Evolutionary conservation across 768 basidiomycete species (phyloP).

Genomic region (Omphalotus guepiniiformis): DNA sequence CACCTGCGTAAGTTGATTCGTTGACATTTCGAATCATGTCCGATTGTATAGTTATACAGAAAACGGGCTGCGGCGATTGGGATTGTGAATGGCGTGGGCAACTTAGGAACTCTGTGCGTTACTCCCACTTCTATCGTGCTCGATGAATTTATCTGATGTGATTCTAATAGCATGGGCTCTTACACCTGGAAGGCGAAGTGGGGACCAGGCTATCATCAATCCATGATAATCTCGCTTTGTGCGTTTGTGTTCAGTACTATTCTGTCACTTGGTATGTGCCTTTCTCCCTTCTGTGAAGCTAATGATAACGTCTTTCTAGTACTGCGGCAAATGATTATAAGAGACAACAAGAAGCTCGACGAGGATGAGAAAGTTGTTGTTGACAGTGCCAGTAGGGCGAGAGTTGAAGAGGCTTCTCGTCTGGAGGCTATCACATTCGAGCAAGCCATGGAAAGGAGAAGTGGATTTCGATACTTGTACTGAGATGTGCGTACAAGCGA

Average conservation of each 20-base stretch:
- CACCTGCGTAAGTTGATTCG: conserved; percentile 30
- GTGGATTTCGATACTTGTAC: conserved; percentile 56
- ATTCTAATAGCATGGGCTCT: conserved; percentile 29
- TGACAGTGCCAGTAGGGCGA: conserved; percentile 39
- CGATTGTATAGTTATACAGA: conserved; percentile 1
- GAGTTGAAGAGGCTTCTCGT: conserved; percentile 55
- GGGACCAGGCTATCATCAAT: conserved; percentile 40
- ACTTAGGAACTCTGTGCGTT: conserved; percentile 36
- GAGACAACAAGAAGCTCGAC: conserved; percentile 48
- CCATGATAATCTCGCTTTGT: conserved; percentile 36
- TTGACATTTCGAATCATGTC: conserved; percentile 2
- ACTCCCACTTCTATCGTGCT: not conserved
- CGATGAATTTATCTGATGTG: too few relatives aligned
- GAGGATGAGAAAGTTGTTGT: conserved; percentile 40
- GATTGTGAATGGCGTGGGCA: conserved; percentile 42
- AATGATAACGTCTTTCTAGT: conserved; percentile 20
- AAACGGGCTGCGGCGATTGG: conserved; percentile 38
- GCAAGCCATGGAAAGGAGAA: conserved; percentile 52
- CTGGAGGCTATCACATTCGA: conserved; percentile 58
- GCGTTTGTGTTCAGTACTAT: conserved; percentile 25
- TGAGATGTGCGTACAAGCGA: too few relatives aligned
- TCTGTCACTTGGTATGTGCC: conserved; percentile 22
- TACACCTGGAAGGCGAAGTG: conserved; percentile 35
- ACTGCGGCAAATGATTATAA: conserved; percentile 44
- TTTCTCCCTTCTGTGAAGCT: not conserved